A percentile compares a stretch with the other conserved stretches of the same genome.
phyloP scores from a whole-genome alignment of 495 filamentous ascomycete genomes.

The Schizothecium vesticola region DNA sequence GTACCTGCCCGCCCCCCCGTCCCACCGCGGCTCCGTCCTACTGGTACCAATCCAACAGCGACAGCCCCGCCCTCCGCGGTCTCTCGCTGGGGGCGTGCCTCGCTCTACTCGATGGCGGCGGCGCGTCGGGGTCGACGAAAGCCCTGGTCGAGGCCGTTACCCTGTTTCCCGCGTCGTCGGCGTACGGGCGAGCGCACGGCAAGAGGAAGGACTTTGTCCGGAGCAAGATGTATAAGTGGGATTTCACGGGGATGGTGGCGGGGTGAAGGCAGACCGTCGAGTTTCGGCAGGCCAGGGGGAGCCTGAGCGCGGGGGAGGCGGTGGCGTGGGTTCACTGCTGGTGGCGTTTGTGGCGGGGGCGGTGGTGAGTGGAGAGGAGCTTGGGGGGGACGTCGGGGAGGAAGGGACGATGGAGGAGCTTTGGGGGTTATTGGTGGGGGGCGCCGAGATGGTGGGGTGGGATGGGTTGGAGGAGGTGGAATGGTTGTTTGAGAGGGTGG shows the following conservation, averaged over 20 bases:
- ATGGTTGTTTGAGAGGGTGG: conserved; percentile 16
- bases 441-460: conserved; percentile 23
- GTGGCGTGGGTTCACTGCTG: conserved; percentile 20
- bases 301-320: conserved; percentile 15
- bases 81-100: conserved; percentile 9
- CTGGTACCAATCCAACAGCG: conserved; percentile 27
- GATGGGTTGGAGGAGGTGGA: conserved; percentile 19
- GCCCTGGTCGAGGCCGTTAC: conserved; percentile 22
- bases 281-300: conserved; percentile 27
- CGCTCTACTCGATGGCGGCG: conserved; percentile 11
- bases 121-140: neutral
- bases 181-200: conserved; percentile 15
- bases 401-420: conserved; percentile 20
- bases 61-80: conserved; percentile 7
- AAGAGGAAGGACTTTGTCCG: conserved; percentile 21
- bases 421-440: conserved; percentile 19
- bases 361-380: conserved; percentile 3
- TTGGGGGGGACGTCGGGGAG: conserved; percentile 2
- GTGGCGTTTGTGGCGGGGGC: conserved; percentile 25
- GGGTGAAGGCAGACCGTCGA: conserved; percentile 20
- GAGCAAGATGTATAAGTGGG: conserved; percentile 32
- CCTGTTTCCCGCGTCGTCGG: conserved; percentile 16
- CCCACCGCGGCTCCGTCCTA: conserved; percentile 8
- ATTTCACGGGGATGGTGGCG: conserved; percentile 22
- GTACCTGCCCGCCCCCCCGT: conserved; percentile 19